Evolutionary conservation across 805 yeast species (phyloP), one percentile per base, ranked within the genome.

Genomic region (Starmerella vitae): DNA sequence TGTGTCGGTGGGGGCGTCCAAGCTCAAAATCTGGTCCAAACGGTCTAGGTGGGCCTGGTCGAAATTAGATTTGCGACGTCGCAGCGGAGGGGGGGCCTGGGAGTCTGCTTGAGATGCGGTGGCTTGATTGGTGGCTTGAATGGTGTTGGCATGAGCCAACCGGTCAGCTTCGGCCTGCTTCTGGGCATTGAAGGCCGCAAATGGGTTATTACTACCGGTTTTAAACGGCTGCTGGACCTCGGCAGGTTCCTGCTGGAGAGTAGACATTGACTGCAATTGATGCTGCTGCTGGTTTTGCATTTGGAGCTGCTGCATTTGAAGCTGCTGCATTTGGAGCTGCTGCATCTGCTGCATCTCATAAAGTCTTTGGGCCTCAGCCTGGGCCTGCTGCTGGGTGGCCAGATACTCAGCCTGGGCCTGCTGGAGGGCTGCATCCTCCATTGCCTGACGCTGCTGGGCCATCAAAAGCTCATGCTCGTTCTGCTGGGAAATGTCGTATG

Each of bases 1-100:
- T 0, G 96, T 86, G 62, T 86, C 98, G 41, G 84, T 66, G 24
- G 94, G 96, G 0, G 94, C 82, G 21, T 94, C 96, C 32, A 74
- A 72, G 10, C 91, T 83, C 47, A 88, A 65, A 39, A 86, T 66
- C 38, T 71, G 70, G 62, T 85, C 85, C 54, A 88, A 70, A 44
- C 81, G 86, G 45, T 50, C 84, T 65, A 67, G 72, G 61, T 57
- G 60, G 5, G 36, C 51, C 53, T 71, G 66, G 33, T 72, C 73
- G 44, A 72, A 69, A 53, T 74, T 68, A 42, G 61, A 64, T 52
- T 70, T 71, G 20, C 70, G 43, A 31, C 44, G 48, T 29, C 42
- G 33, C 18, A 37, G 20, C 15, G 41, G 48, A 6, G 45, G 20
- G 10, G 47, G 25, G 9, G 38, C 6, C 14, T 20, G 24, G 13